These are phyloP conservation scores for Pelargonium citronellum DNA, from an alignment of 441 rosid genomes.

Conservation along the genomic window DNA sequence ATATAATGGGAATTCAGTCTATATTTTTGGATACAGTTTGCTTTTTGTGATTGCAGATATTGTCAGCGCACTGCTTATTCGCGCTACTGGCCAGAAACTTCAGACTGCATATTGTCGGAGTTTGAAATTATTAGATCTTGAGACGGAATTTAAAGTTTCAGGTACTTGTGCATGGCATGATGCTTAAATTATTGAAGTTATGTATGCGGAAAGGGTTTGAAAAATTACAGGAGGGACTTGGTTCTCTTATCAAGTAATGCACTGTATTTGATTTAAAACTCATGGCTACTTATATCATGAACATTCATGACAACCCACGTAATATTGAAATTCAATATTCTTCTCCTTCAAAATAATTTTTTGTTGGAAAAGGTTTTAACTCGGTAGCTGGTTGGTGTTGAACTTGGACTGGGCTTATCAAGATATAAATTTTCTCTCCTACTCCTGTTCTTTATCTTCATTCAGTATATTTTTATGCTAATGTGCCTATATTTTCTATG, in stretches of 20 bases:
- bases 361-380: too few species aligned
- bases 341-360: not conserved
- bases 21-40: conserved; percentile 66
- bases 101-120: conserved; percentile 46
- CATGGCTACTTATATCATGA: not conserved
- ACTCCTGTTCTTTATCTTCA: not conserved
- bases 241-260: not conserved
- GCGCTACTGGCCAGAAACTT: conserved; percentile 59
- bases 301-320: not conserved
- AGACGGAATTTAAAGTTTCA: conserved; percentile 36
- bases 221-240: not conserved
- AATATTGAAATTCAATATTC: not conserved
- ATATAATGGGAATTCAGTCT: too few species aligned
- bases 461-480: not conserved
- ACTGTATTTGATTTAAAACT: too few species aligned
- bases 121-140: conserved; percentile 44
- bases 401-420: not conserved
- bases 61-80: conserved; percentile 68
- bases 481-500: not conserved
- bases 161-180: conserved; percentile 30
- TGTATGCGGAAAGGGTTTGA: not conserved
- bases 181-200: not conserved
- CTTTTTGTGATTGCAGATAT: conserved; percentile 78
- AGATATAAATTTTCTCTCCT: not conserved
- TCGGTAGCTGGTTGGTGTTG: not conserved